Conservation (phyloP, 2,329 filamentous ascomycete species). For the Pestalotiopsis fici region DNA sequence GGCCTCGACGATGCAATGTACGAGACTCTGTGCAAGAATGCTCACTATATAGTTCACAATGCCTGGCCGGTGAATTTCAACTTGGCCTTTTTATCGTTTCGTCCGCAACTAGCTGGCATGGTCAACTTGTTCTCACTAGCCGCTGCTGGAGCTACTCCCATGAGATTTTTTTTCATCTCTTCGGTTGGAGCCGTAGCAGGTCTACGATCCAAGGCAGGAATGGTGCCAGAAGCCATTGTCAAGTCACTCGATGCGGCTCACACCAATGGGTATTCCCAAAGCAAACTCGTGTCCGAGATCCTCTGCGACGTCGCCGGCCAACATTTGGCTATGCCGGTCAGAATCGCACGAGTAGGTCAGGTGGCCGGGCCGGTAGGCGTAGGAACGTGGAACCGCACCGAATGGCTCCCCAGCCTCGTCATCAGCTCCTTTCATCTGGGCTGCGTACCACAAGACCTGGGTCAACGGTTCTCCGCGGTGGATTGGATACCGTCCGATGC, state of each 20-base stretch:
- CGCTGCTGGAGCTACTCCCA: background rate
- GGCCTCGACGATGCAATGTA: conserved; percentile 16
- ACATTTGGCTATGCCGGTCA: conserved; percentile 14
- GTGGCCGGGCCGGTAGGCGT: conserved; percentile 21
- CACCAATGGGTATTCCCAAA: conserved; percentile 23
- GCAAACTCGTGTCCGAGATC: conserved; percentile 27
- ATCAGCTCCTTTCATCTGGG: conserved; percentile 36
- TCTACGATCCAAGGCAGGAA: background rate
- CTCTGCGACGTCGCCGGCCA: conserved; percentile 23
- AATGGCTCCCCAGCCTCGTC: conserved; percentile 44
- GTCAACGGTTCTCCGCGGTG: conserved; percentile 27
- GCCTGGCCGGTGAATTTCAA: conserved; percentile 28
- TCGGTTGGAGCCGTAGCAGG: conserved; percentile 18
- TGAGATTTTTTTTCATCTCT: conserved; percentile 22
- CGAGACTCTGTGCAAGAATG: conserved; percentile 11
- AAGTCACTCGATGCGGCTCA: conserved; percentile 8
- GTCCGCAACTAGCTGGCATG: conserved; percentile 21
- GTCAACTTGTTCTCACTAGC: conserved; percentile 21
- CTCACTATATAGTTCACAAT: conserved; percentile 21
- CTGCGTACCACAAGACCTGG: conserved; percentile 36
- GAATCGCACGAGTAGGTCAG: conserved; percentile 26
- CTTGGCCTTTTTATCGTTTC: conserved; percentile 16
- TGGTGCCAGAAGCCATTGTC: conserved; percentile 17
- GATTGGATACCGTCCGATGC: conserved; percentile 47
- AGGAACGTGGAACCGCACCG: conserved; percentile 39